phyloP scores from a whole-genome alignment of 169 alveolate genomes.

The Miamiensis avidus region DNA sequence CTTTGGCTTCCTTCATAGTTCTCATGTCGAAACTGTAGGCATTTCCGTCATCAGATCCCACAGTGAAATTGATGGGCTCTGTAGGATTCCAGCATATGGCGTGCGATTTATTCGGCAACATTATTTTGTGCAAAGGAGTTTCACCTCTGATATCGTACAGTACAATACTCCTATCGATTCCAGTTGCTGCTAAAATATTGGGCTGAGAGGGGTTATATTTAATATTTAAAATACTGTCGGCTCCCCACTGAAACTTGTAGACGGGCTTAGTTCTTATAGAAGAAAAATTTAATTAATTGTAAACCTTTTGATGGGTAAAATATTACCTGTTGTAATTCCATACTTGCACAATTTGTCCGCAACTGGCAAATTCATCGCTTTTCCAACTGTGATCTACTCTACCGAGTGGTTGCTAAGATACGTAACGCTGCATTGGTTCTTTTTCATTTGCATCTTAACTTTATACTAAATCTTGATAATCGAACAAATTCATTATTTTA shows the following conservation, averaged over 20 bases:
- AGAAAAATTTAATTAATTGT: no score
- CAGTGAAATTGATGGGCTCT: constrained; percentile 96
- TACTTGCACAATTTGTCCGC: constrained; percentile 86
- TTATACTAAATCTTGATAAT: constrained; percentile 35
- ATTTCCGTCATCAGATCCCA: constrained; percentile 98
- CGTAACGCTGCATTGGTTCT: constrained; percentile 33
- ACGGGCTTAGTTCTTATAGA: constrained; percentile 81
- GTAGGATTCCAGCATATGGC: constrained; percentile 98
- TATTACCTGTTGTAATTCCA: constrained; percentile 85
- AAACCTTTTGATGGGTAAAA: no score
- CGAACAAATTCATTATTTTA: constrained; percentile 80
- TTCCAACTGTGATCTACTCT: constrained; percentile 90
- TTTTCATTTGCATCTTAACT: constrained; percentile 4
- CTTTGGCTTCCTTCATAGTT: constrained; percentile 89
- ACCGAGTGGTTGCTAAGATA: constrained; percentile 70
- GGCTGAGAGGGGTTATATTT: constrained; percentile 94
- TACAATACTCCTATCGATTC: constrained; percentile 91
- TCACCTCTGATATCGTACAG: constrained; percentile 80
- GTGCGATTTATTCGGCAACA: constrained; percentile 76
- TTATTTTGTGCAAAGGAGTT: constrained; percentile 36
- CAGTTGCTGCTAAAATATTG: constrained; percentile 81
- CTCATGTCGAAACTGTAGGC: constrained; percentile 98
- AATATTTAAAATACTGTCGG: constrained; percentile 86
- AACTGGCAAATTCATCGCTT: constrained; percentile 84
- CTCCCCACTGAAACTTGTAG: constrained; percentile 85